A percentile compares a stretch with the other conserved stretches of the same genome.
phyloP scores from a whole-genome alignment of 805 yeast species.

The Saccharomycopsis amapae region DNA sequence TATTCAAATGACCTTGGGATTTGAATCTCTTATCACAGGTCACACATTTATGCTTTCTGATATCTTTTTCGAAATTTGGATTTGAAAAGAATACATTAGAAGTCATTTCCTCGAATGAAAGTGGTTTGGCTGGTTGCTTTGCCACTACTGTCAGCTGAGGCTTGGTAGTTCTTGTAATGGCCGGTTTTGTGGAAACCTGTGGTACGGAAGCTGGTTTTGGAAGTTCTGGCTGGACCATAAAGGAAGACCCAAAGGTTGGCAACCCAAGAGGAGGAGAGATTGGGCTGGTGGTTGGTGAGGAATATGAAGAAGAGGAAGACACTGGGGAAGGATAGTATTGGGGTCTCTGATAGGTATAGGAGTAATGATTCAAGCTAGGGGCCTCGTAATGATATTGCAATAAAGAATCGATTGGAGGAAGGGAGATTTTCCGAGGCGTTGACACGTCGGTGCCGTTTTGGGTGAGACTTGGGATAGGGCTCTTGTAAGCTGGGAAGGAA shows the following conservation, averaged over 20 bases:
- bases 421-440: background rate
- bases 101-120: conserved; percentile 14
- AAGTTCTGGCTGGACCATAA: too few relatives aligned
- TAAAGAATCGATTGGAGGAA: background rate
- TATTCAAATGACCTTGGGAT: conserved; percentile 13
- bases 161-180: too few relatives aligned
- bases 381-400: background rate
- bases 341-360: background rate
- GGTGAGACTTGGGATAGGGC: too few relatives aligned
- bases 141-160: too few relatives aligned
- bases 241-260: too few relatives aligned
- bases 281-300: too few relatives aligned
- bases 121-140: too few relatives aligned
- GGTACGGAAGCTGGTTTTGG: too few relatives aligned
- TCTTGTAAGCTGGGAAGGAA: background rate
- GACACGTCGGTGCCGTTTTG: background rate
- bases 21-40: conserved; percentile 17
- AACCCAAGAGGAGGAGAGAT: too few relatives aligned
- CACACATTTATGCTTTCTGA: conserved; percentile 16
- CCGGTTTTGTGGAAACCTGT: too few relatives aligned
- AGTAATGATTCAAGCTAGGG: too few relatives aligned
- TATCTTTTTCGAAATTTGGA: conserved; percentile 16
- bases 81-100: conserved; percentile 15
- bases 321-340: background rate
- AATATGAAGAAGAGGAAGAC: background rate